Evolutionary conservation across 768 basidiomycete species (phyloP).

Genomic region (Kwoniella newhampshirensis): DNA sequence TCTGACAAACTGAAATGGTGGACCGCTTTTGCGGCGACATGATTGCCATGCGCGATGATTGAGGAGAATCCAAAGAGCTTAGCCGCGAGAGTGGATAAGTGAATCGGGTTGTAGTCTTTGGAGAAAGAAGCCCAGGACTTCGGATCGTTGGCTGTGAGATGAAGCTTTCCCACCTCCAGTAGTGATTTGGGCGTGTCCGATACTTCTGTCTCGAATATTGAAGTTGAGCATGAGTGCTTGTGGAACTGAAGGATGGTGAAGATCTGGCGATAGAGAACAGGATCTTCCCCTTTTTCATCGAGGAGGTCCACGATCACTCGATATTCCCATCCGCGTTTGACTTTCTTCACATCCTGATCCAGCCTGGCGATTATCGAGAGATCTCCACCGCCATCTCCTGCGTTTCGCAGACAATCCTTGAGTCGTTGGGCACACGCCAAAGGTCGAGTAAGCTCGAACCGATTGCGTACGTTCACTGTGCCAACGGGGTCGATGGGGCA

Average conservation of each 20-base stretch:
- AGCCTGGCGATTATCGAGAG: neutral
- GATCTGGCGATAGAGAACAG: constrained; percentile 15
- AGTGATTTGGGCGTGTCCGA: no score
- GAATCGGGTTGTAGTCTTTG: constrained; percentile 38
- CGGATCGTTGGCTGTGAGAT: constrained; percentile 13
- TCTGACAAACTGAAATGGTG: neutral
- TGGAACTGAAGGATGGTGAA: constrained; percentile 20
- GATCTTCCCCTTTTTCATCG: neutral
- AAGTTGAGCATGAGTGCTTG: constrained; percentile 15
- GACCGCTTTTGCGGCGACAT: constrained; percentile 14
- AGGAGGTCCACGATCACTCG: constrained; percentile 13
- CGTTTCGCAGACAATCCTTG: neutral
- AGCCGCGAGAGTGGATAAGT: constrained; percentile 19
- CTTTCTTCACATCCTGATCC: constrained; percentile 2
- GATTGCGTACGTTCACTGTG: constrained; percentile 31
- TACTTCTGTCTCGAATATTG: constrained; percentile 1
- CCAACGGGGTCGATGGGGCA: constrained; percentile 30
- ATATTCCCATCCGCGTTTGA: constrained; percentile 27
- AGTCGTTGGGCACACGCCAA: neutral
- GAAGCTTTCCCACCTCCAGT: neutral
- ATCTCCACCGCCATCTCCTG: neutral
- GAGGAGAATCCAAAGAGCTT: constrained; percentile 21
- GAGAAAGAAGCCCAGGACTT: constrained; percentile 24
- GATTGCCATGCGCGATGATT: constrained; percentile 33
- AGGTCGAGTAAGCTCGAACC: constrained; percentile 11